These are phyloP conservation scores for Penicillium antarcticum DNA, from an alignment of 495 filamentous ascomycete genomes.

Conservation along the genomic window DNA sequence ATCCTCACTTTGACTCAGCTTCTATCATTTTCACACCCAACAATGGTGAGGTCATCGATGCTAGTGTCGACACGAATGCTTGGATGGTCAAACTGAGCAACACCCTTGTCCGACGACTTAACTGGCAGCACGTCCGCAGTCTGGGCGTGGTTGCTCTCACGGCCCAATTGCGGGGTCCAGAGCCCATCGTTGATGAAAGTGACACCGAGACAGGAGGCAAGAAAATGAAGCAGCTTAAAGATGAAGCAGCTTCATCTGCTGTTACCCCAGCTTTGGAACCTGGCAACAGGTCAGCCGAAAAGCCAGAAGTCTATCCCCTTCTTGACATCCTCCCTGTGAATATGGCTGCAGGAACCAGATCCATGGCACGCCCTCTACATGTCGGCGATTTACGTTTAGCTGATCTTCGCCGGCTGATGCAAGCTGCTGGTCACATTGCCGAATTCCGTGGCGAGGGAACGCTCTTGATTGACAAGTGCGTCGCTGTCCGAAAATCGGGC, in stretches of 20 bases:
- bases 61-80: slow-evolving; percentile 95
- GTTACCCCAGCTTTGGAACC: slow-evolving; percentile 19
- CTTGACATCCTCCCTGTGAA: slow-evolving; percentile 77
- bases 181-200: slow-evolving; percentile 19
- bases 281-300: slow-evolving; percentile 21
- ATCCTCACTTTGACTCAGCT: slow-evolving; percentile 30
- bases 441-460: slow-evolving; percentile 95
- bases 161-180: slow-evolving; percentile 52
- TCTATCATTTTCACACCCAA: slow-evolving; percentile 75
- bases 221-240: slow-evolving; percentile 61
- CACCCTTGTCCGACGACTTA: slow-evolving; percentile 72
- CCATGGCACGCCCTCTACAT: slow-evolving; percentile 82
- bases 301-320: slow-evolving; percentile 49
- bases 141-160: slow-evolving; percentile 86
- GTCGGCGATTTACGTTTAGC: slow-evolving; percentile 91
- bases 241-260: slow-evolving; percentile 28
- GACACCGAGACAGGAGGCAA: slow-evolving; percentile 54
- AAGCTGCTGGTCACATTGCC: slow-evolving; percentile 75
- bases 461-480: slow-evolving; percentile 78
- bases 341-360: slow-evolving; percentile 71
- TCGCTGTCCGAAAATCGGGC: slow-evolving; percentile 84
- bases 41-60: slow-evolving; percentile 70
- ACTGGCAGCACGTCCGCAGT: slow-evolving; percentile 91
- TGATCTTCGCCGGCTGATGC: slow-evolving; percentile 81
- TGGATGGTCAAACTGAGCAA: slow-evolving; percentile 92